phyloP scores from a whole-genome alignment of 2,329 filamentous ascomycete genomes.

The Aurifilum marmelostoma region DNA sequence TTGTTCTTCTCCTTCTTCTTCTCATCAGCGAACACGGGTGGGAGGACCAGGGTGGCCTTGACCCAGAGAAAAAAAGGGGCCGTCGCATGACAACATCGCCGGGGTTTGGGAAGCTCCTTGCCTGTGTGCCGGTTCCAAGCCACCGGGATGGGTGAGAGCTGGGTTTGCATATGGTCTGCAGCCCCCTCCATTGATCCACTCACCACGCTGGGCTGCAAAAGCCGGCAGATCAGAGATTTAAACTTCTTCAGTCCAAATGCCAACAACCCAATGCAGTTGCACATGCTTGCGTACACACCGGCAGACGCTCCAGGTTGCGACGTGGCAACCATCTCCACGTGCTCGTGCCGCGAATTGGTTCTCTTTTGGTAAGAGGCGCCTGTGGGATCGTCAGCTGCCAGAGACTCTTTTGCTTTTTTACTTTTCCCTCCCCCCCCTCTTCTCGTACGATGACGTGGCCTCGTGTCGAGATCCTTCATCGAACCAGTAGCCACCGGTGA shows the following conservation, averaged over 20 bases:
- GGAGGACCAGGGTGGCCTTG: slow-evolving; percentile 16
- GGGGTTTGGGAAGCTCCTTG: slow-evolving; percentile 12
- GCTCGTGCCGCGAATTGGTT: neutral
- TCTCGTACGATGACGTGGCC: neutral
- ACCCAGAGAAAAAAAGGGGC: slow-evolving; percentile 11
- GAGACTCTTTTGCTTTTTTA: neutral
- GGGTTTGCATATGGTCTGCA: slow-evolving; percentile 15
- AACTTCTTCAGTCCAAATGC: neutral
- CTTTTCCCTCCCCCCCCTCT: neutral
- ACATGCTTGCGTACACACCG: slow-evolving; percentile 3
- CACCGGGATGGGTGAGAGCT: slow-evolving; percentile 24
- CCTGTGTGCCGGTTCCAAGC: slow-evolving; percentile 28
- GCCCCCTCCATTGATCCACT: slow-evolving; percentile 9
- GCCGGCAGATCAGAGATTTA: slow-evolving; percentile 15
- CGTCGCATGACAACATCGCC: slow-evolving; percentile 13
- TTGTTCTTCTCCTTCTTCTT: slow-evolving; percentile 10
- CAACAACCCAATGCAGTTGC: slow-evolving; percentile 10
- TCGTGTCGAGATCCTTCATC: slow-evolving; percentile 2
- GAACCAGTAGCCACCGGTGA: neutral
- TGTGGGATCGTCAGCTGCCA: neutral
- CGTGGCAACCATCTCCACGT: slow-evolving; percentile 10
- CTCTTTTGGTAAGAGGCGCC: neutral
- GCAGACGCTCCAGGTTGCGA: slow-evolving; percentile 4
- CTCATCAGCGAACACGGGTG: slow-evolving; percentile 22
- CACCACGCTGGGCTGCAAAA: slow-evolving; percentile 19